These are phyloP conservation scores for Pseudocercospora fuligena DNA, from an alignment of 2,329 filamentous ascomycete species.

Conservation along the genomic window DNA sequence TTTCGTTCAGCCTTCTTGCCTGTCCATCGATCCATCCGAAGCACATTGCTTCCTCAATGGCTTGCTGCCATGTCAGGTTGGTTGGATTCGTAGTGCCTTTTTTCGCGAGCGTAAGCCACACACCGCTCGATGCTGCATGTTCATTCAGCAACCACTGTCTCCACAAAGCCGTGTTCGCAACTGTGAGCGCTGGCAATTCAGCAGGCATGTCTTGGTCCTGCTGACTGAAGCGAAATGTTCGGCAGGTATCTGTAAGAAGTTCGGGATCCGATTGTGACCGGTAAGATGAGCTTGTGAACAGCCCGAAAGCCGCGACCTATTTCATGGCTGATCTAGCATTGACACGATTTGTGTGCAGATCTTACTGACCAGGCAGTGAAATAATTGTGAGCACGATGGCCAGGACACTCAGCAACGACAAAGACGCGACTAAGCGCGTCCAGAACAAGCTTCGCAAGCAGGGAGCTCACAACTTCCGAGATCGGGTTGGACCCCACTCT, in stretches of 20 bases:
- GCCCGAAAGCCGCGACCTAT: neutral
- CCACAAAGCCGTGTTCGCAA: slow-evolving; percentile 27
- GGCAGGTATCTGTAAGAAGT: neutral
- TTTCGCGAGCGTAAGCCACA: slow-evolving; percentile 33
- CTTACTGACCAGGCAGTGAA: neutral
- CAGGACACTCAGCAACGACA: neutral
- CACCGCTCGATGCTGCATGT: slow-evolving; percentile 21
- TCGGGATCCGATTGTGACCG: neutral
- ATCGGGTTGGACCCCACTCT: neutral
- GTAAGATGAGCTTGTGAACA: neutral
- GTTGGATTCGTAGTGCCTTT: slow-evolving; percentile 28
- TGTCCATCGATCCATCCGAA: slow-evolving; percentile 69
- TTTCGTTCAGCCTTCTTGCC: slow-evolving; percentile 50
- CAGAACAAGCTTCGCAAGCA: neutral
- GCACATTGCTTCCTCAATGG: slow-evolving; percentile 63
- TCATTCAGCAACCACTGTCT: slow-evolving; percentile 26
- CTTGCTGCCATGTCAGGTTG: slow-evolving; percentile 55
- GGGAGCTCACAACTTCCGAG: neutral
- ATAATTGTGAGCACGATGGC: neutral
- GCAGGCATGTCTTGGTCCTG: slow-evolving; percentile 11
- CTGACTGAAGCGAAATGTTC: neutral
- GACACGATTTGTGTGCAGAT: neutral
- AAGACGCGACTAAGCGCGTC: neutral
- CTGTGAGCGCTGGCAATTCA: slow-evolving; percentile 25
- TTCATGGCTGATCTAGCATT: neutral